Base-by-base conservation (phyloP, 768 basidiomycete genomes). In the Polyporus arcularius region DNA sequence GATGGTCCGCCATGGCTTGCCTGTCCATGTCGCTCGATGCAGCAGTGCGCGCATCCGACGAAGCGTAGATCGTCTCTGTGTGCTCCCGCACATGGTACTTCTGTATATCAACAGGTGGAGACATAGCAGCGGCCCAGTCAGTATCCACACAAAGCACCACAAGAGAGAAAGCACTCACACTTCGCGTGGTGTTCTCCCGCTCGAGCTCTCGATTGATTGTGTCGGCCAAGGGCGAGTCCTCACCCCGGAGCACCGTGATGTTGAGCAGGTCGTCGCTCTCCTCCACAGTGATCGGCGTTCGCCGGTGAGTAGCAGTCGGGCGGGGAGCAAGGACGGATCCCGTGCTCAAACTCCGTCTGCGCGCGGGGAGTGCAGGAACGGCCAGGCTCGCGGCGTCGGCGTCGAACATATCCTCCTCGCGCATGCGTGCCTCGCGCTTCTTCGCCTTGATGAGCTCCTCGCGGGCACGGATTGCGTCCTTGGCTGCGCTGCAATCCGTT, bases 1-100 rank as follows among this genome's bases (percentile, higher is more conserved):
- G 32, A 98, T 88, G 14, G 87, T 81, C 70, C 87, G 83, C 96
- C 96, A 98, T 4, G 95, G 94, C 69, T 78, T 84, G 1, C 93
- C 79, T 75, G 68, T 94, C 87, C 30, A 96, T 79, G 72, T 96
- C 96, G 15, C 94, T 94, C 43, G 90, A 89, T 28, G 84, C 81
- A 50, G 80, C 78, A 70, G 85, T 78, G 71, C 93, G 92, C 5
- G 76, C 74, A 31, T 88, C 89, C 9, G 88, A 85, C 10, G 74
- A 71, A 9, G 94, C 94, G 66, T 91, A 92, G 40, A 96, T 92
- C 15, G 85, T 89, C 18, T 78, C 80, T 65, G 86, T 84, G 39
- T 82, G 88, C 72, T 96, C 88, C 30, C 88, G 85, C 47, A 98
- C 80, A 35, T 86, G 87, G 72, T 98, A 98, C 70, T 84, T 88